Base-by-base conservation (phyloP, 371 early-diverging fungal genomes). In the Coemansia linderi region DNA sequence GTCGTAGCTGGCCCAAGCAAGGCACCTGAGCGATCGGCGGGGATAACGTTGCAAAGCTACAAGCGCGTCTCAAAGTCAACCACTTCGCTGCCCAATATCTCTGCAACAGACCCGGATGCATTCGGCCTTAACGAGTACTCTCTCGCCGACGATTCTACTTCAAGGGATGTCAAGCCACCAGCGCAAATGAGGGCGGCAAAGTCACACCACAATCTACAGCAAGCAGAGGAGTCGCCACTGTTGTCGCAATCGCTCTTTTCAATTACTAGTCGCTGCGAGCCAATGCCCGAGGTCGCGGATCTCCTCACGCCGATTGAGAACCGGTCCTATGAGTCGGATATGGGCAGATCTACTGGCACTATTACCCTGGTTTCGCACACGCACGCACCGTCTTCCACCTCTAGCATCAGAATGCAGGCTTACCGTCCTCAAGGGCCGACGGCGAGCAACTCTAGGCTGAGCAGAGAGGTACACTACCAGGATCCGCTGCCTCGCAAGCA, bases 161-260 rank as follows among this genome's bases (percentile, higher is more conserved):
- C 48, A 12, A 57, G 24, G 33, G 31, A 19, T n/a, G 22, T 37
- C 8, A 15, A 56, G 29, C 27, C 44, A 10, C 52, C 59, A n/a
- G n/a, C 37, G 31, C 61, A 48, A 13, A 27, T 40, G 4, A 19
- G 77, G 22, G 77, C 66, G 6, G 77, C 68, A 8, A 61, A 58
- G 57, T 76, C 77, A n/a, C 75, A 76, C 17, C 63, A 76, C 36
- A 64, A 76, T 50, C 40, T 77, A 56, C 54, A 13, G n/a, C 54
- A 54, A 15, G 15, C 31, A 31, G 54, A 54, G 13, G 54, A 54
- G 54, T 54, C 54, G 54, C 59, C 24, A 17, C 38, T 60, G 24
- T 57, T 69, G 13, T 77, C 70, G 8, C 64, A 73, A 37, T 74
- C 78, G n/a, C 60, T 77, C 33, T 38, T 77, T 24, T 75, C 75